Evolutionary conservation across 2,329 filamentous ascomycete species (phyloP).

Genomic region (Podosphaera aphanis): DNA sequence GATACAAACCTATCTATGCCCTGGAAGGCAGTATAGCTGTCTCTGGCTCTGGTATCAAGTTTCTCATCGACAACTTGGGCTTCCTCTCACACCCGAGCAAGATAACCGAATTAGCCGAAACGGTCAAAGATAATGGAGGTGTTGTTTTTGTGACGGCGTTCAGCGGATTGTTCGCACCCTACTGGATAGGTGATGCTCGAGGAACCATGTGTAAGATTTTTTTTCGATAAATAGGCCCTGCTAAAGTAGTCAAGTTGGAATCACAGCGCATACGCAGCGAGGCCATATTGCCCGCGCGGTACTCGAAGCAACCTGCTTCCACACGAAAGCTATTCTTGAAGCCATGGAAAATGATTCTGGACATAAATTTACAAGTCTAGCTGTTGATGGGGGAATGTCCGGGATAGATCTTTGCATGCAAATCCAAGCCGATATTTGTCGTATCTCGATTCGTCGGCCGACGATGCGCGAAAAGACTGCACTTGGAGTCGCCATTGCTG

Average conservation of each 20-base stretch:
- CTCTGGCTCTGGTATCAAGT: constrained; percentile 53
- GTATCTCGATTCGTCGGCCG: constrained; percentile 55
- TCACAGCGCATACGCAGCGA: constrained; percentile 44
- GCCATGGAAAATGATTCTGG: constrained; percentile 51
- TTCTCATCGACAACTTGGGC: constrained; percentile 40
- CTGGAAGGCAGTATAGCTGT: constrained; percentile 59
- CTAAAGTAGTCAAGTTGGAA: constrained; percentile 25
- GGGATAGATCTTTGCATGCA: constrained; percentile 52
- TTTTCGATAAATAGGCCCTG: background rate
- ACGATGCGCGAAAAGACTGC: constrained; percentile 69
- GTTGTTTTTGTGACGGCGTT: constrained; percentile 51
- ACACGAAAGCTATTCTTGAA: constrained; percentile 49
- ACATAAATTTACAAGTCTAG: constrained; percentile 36
- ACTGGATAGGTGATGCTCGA: constrained; percentile 55
- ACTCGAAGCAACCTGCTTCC: constrained; percentile 49
- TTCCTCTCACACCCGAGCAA: constrained; percentile 37
- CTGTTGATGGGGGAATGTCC: constrained; percentile 50
- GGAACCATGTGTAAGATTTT: constrained; percentile 36
- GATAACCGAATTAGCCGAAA: constrained; percentile 39
- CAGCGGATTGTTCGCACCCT: constrained; percentile 48
- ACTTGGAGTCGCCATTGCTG: constrained; percentile 59
- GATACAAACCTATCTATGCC: constrained; percentile 45
- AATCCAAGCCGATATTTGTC: constrained; percentile 61
- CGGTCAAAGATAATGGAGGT: constrained; percentile 43
- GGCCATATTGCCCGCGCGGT: constrained; percentile 51